Conservation (phyloP, 75 land plant genomes). For the Azolla pinnata region DNA sequence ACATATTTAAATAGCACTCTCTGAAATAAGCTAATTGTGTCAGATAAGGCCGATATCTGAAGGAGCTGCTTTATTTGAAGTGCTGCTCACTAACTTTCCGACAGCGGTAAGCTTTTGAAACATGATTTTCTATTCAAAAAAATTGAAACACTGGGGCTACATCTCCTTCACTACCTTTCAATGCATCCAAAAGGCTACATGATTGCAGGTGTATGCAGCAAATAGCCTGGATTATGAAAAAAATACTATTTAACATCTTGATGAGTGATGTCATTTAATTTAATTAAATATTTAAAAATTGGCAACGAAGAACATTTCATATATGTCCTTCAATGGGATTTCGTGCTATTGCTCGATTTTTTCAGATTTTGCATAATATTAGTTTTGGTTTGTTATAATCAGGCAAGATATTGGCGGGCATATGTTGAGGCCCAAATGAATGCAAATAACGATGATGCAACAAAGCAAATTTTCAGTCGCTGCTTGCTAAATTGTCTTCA, state of each 20-base stretch:
- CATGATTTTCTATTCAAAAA: no score
- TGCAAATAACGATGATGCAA: slow-evolving; percentile 86
- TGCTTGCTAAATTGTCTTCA: slow-evolving; percentile 79
- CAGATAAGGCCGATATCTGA: slow-evolving; percentile 56
- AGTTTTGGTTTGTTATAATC: slow-evolving; percentile 7
- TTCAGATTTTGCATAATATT: slow-evolving; percentile 2
- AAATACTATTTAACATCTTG: no score
- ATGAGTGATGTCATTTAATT: no score
- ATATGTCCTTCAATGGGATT: no score
- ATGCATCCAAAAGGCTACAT: no score
- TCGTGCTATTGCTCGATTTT: background rate
- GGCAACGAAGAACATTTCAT: no score
- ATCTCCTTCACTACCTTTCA: no score
- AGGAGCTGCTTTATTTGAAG: slow-evolving; percentile 60
- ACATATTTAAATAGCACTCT: background rate
- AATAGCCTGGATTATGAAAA: no score
- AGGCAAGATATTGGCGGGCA: slow-evolving; percentile 93
- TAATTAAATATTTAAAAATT: no score
- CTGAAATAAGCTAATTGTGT: background rate
- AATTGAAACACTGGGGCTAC: no score
- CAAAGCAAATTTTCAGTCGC: slow-evolving; percentile 83
- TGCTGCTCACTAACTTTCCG: slow-evolving; percentile 58
- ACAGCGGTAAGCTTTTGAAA: slow-evolving; percentile 56
- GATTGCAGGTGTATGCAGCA: no score
- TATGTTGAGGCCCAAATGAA: slow-evolving; percentile 94